Evolutionary conservation across 305 asterid species (phyloP).

Genomic region (Fraxinus angustifolia): DNA sequence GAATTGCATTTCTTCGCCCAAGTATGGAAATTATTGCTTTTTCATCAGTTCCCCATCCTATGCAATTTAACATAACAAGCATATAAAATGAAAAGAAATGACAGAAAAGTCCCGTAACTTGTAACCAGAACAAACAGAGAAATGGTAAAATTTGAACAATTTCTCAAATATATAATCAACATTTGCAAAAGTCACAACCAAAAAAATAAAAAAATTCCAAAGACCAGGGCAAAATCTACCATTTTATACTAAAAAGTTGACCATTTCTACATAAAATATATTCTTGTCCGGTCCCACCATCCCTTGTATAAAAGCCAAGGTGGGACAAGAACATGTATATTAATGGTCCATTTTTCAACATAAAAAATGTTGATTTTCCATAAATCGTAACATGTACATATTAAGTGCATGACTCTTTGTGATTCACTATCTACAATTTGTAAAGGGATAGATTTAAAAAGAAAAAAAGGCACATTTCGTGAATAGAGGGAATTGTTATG

Average conservation of each 20-base stretch:
- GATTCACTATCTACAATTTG: background rate
- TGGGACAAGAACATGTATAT: too few species aligned
- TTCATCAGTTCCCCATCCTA: constrained; percentile 84
- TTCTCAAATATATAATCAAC: background rate
- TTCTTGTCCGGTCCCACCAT: too few species aligned
- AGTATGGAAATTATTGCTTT: constrained; percentile 48
- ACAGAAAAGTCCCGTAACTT: background rate
- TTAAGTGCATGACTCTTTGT: too few species aligned
- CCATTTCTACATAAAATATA: too few species aligned
- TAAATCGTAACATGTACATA: background rate
- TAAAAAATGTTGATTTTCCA: too few species aligned
- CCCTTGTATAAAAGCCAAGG: too few species aligned
- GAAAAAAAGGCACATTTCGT: background rate
- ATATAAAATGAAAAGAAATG: too few species aligned
- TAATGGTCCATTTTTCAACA: too few species aligned
- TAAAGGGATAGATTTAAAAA: background rate
- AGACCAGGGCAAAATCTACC: too few species aligned
- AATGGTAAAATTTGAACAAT: too few species aligned
- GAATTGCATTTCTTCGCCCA: constrained; percentile 59
- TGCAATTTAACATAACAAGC: background rate
- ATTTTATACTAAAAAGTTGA: too few species aligned
- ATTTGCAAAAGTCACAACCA: background rate
- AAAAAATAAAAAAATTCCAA: too few species aligned
- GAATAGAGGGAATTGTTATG: background rate
- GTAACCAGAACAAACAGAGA: background rate